Evolutionary conservation across 352 stramenopile species (phyloP).

Genomic region (Ophiocytium majus): DNA sequence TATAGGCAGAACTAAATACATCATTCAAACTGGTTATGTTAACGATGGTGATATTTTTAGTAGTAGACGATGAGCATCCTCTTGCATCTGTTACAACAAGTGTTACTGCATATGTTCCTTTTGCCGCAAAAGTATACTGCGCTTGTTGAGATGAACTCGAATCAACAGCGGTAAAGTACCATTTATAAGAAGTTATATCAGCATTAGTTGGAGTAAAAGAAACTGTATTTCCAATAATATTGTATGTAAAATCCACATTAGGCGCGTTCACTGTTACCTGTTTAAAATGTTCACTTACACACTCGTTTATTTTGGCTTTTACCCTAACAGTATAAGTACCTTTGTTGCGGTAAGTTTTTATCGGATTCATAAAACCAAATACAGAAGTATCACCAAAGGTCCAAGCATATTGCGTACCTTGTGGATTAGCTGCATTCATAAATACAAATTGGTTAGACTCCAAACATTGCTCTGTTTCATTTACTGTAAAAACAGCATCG

Average conservation of each 20-base stretch:
- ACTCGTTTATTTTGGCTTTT: conserved; percentile 22
- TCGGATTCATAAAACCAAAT: conserved; percentile 22
- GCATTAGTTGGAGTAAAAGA: conserved; percentile 21
- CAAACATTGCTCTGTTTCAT: conserved; percentile 21
- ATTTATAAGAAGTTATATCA: conserved; percentile 23
- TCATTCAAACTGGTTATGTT: conserved; percentile 22
- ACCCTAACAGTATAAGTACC: conserved; percentile 20
- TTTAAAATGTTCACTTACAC: conserved; percentile 22
- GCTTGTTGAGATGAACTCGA: conserved; percentile 19
- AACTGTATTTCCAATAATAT: conserved; percentile 23
- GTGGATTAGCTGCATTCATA: conserved; percentile 20
- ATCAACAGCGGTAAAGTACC: conserved; percentile 19
- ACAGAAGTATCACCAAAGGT: conserved; percentile 20
- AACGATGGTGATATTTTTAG: conserved; percentile 22
- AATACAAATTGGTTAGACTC: conserved; percentile 22
- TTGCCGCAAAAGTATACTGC: conserved; percentile 19
- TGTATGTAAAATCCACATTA: conserved; percentile 22
- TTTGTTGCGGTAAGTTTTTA: conserved; percentile 22
- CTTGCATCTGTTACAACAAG: conserved; percentile 20
- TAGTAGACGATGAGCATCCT: conserved; percentile 19
- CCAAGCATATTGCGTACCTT: conserved; percentile 19
- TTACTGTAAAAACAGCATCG: conserved; percentile 21
- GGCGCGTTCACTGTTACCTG: conserved; percentile 17
- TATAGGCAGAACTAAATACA: conserved; percentile 22
- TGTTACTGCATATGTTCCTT: conserved; percentile 21